These are phyloP conservation scores for Microcos paniculata DNA, from an alignment of 345 rosid genomes.

Conservation along the genomic window DNA sequence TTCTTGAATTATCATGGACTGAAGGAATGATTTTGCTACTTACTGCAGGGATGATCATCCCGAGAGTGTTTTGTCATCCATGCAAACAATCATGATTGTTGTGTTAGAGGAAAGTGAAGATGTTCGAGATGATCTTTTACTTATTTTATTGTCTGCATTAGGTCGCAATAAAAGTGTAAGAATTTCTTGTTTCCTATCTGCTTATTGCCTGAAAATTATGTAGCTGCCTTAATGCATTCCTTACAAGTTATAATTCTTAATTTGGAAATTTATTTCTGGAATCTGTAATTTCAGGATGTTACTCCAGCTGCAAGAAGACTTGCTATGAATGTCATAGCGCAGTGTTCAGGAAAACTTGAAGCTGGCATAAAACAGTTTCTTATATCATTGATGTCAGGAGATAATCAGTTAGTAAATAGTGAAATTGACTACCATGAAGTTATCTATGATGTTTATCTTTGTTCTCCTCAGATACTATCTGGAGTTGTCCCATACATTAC, in stretches of 20 bases:
- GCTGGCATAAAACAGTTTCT: slow-evolving; percentile 83
- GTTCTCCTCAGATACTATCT: slow-evolving; percentile 83
- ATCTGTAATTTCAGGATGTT: slow-evolving; percentile 53
- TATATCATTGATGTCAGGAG: slow-evolving; percentile 85
- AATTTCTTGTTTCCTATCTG: slow-evolving; percentile 14
- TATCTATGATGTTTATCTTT: slow-evolving; percentile 72
- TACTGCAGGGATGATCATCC: slow-evolving; percentile 91
- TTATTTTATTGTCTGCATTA: slow-evolving; percentile 63
- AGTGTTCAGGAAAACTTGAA: slow-evolving; percentile 85
- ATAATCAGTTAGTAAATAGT: slow-evolving; percentile 46
- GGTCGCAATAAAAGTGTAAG: slow-evolving; percentile 80
- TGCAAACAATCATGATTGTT: slow-evolving; percentile 85
- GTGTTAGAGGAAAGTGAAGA: slow-evolving; percentile 96
- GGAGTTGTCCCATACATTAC: slow-evolving; percentile 88
- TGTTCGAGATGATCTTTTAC: slow-evolving; percentile 72
- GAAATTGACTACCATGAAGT: slow-evolving; percentile 88
- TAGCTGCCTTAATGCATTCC: slow-evolving; percentile 6
- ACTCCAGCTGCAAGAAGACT: slow-evolving; percentile 72
- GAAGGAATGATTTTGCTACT: not conserved
- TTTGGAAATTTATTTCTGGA: slow-evolving; percentile 25
- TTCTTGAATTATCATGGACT: not conserved
- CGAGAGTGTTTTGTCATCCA: slow-evolving; percentile 77
- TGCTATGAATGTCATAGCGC: slow-evolving; percentile 86
- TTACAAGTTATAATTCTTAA: slow-evolving; percentile 3
- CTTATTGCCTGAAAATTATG: not conserved